A percentile compares a stretch with the other conserved stretches of the same genome.
These are phyloP conservation scores for Diphasiastrum complanatum DNA, from an alignment of 83 land plant species.

Conservation along the genomic window DNA sequence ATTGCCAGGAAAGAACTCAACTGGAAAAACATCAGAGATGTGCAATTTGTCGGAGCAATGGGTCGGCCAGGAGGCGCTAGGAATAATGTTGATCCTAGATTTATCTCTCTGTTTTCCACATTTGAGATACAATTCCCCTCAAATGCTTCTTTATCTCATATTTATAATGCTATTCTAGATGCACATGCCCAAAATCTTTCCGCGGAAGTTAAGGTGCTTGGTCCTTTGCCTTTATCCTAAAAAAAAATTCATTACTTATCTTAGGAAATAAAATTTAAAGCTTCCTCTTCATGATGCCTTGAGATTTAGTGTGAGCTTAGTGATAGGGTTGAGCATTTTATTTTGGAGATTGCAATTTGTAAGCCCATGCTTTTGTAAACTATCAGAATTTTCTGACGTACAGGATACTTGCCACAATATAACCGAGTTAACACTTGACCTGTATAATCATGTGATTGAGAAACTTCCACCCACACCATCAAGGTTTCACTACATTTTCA, in stretches of 20 bases:
- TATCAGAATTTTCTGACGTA: neutral
- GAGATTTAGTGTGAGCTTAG: too few relatives aligned
- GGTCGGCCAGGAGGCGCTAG: conserved; percentile 44
- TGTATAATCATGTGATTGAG: conserved; percentile 32
- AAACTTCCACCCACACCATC: conserved; percentile 40
- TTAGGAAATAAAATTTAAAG: too few relatives aligned
- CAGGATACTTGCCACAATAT: conserved; percentile 22
- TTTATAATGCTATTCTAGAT: conserved; percentile 32
- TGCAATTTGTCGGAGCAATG: conserved; percentile 38
- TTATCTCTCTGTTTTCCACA: conserved; percentile 30
- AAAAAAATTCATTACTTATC: neutral
- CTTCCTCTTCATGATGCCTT: too few relatives aligned
- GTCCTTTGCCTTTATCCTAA: neutral
- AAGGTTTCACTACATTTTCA: conserved; percentile 38
- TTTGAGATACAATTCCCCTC: conserved; percentile 41
- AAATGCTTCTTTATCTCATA: conserved; percentile 17
- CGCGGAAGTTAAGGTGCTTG: conserved; percentile 22
- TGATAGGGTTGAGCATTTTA: too few relatives aligned
- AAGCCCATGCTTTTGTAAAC: too few relatives aligned
- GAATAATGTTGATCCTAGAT: conserved; percentile 37
- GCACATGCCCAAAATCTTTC: conserved; percentile 30
- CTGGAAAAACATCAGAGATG: conserved; percentile 36
- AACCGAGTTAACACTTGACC: conserved; percentile 22
- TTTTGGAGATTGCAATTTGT: neutral
- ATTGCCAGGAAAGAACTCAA: conserved; percentile 34